Evolutionary conservation across 2,329 filamentous ascomycete species (phyloP).

Genomic region (Penicillium vulpinum): DNA sequence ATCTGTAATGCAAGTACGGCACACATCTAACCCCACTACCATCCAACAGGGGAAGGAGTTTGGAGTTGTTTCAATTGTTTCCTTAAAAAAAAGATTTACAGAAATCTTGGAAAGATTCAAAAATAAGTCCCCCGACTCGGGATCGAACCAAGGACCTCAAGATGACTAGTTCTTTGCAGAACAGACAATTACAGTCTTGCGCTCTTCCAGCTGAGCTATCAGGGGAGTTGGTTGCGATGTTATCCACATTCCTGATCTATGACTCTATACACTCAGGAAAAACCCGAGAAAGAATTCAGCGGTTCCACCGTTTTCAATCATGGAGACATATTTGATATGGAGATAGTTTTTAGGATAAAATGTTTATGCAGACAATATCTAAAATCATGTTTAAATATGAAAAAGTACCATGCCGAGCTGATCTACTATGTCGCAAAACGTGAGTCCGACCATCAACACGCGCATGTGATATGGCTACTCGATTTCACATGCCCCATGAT

Average conservation of each 20-base stretch:
- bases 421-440: background rate
- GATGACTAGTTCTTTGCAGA: background rate
- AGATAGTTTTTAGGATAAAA: background rate
- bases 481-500: slow-evolving; percentile 13
- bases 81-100: background rate
- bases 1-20: background rate
- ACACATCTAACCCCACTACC: background rate
- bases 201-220: slow-evolving; percentile 10
- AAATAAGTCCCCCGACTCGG: slow-evolving; percentile 6
- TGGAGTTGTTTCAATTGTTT: background rate
- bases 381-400: background rate
- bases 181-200: slow-evolving; percentile 4
- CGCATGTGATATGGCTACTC: slow-evolving; percentile 1
- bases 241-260: background rate
- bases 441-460: background rate
- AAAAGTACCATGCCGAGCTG: background rate
- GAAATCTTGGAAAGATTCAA: background rate
- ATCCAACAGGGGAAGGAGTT: background rate
- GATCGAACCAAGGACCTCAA: slow-evolving; percentile 9
- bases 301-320: background rate
- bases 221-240: background rate
- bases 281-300: background rate
- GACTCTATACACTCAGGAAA: no score
- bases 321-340: background rate
- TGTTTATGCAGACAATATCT: background rate